Base-by-base conservation (phyloP, 768 basidiomycete genomes). In the Mycena galericulata region DNA sequence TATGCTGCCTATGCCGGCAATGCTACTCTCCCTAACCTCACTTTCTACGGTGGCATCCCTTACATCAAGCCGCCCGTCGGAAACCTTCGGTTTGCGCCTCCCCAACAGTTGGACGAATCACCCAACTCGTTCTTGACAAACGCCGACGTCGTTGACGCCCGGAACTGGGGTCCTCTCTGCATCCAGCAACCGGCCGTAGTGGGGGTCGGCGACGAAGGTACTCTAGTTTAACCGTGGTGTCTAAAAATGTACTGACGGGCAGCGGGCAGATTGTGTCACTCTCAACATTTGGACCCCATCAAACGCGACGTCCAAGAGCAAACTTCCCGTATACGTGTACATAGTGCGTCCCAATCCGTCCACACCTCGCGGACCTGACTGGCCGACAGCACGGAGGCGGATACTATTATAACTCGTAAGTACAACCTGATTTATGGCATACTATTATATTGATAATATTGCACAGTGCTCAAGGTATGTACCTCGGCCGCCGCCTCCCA, bases 141-240 rank as follows among this genome's bases (percentile, higher is more conserved):
- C 47, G 51, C 53, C 43, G 64, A 73, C 47, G 68, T 80, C 22
- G 65, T 74, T 20, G 80, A 82, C 61, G 80, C 81, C 2, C 65
- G 79, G 12, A 79, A 78, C 51, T 82, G 77, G 73, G 81, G 80
- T 1, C 74, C 79, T 15, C 69, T 79, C 1, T 82, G 81, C 72
- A 79, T 82, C 17, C 81, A 82, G 62, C 80, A 81, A 56, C 81
- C 81, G 7, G 81, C 81, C n/a, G 74, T 76, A 3, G 73, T 78
- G 26, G 80, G 80, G 20, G 75, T 81, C 22, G 80, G 80, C 4
- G 71, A 61, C 8, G 81, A 82, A 76, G 81, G 81, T 81, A 32
- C 12, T 49, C 40, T 51, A 7, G 1, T 32, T 8, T n/a, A 24
- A 0, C n/a, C 4, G 15, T 32, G 1, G 26, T 38, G 11, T 5